phyloP scores from a whole-genome alignment of 441 rosid genomes.

The Bocquillonia castaneifolia region DNA sequence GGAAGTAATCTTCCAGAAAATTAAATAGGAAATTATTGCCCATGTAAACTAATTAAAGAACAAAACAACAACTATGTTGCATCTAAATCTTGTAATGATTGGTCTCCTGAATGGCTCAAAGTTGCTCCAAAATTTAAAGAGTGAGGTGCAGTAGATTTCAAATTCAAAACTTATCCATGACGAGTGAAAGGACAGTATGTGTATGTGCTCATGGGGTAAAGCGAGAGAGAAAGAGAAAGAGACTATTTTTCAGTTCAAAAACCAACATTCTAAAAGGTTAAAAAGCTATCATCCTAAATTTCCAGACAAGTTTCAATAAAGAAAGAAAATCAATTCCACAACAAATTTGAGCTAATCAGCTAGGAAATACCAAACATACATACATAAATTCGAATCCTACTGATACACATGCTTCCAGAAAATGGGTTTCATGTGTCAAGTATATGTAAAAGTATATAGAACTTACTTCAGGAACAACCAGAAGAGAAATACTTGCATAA shows the following conservation, averaged over 20 bases:
- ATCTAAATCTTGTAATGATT: neutral
- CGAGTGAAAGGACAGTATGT: neutral
- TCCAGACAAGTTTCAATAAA: neutral
- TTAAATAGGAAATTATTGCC: neutral
- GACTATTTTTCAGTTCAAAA: neutral
- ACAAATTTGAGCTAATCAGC: neutral
- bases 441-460: neutral
- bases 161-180: neutral
- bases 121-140: neutral
- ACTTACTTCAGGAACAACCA: constrained; percentile 62
- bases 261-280: neutral
- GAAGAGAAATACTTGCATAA: constrained; percentile 52
- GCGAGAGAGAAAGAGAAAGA: neutral
- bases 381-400: neutral
- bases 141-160: neutral
- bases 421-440: neutral
- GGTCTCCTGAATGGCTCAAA: neutral
- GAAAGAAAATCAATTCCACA: no score
- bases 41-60: neutral
- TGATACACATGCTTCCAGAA: neutral
- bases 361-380: neutral
- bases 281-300: neutral
- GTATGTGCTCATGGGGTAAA: no score
- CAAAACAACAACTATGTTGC: neutral
- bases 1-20: neutral